phyloP scores from a whole-genome alignment of 2,329 filamentous ascomycete species.

The Westerdykella sp. region DNA sequence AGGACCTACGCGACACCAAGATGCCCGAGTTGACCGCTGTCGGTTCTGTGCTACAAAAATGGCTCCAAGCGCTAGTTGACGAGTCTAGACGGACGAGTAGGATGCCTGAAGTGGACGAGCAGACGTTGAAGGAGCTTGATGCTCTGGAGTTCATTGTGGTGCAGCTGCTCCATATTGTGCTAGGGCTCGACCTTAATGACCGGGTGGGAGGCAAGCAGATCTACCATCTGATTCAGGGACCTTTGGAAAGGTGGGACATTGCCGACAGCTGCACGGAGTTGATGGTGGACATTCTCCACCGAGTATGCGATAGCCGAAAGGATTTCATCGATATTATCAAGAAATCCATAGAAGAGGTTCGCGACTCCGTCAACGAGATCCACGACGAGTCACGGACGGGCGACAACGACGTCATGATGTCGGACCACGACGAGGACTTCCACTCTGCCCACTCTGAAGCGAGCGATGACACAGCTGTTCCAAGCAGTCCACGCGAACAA shows the following conservation, averaged over 20 bases:
- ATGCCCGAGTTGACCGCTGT: slow-evolving; percentile 90
- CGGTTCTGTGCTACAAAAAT: slow-evolving; percentile 77
- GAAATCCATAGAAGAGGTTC: slow-evolving; percentile 92
- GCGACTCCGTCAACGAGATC: slow-evolving; percentile 70
- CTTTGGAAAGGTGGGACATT: slow-evolving; percentile 75
- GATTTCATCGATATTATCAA: slow-evolving; percentile 82
- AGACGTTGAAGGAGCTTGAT: slow-evolving; percentile 29
- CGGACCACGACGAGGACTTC: slow-evolving; percentile 64
- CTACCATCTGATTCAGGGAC: slow-evolving; percentile 83
- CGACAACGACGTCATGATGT: slow-evolving; percentile 16
- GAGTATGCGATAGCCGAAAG: slow-evolving; percentile 76
- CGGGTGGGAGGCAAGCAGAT: slow-evolving; percentile 93
- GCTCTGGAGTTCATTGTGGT: slow-evolving; percentile 85
- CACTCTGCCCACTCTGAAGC: slow-evolving; percentile 87
- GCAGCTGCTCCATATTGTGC: slow-evolving; percentile 85
- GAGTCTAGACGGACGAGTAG: slow-evolving; percentile 30
- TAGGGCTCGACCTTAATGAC: slow-evolving; percentile 83
- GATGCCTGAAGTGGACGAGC: slow-evolving; percentile 65
- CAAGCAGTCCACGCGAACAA: slow-evolving; percentile 38
- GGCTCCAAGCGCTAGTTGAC: slow-evolving; percentile 59
- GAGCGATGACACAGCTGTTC: slow-evolving; percentile 57
- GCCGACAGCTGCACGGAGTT: slow-evolving; percentile 92
- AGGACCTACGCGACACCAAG: slow-evolving; percentile 79
- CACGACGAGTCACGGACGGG: slow-evolving; percentile 52
- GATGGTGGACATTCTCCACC: slow-evolving; percentile 71